These are phyloP conservation scores for Umbelopsis sp. DNA, from an alignment of 371 early-diverging fungal species.

Conservation along the genomic window DNA sequence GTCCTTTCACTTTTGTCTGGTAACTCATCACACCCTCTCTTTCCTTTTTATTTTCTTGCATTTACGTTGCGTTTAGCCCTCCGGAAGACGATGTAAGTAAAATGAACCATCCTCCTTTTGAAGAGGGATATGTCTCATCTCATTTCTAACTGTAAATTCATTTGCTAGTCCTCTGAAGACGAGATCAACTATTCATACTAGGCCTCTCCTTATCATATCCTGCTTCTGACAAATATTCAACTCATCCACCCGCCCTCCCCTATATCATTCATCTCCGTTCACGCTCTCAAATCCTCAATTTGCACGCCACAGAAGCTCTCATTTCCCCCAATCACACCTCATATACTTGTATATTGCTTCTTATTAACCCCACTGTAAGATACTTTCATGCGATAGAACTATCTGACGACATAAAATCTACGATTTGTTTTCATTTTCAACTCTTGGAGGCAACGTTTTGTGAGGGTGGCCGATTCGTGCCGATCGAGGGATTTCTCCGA, in stretches of 20 bases:
- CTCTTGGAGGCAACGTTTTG: no score
- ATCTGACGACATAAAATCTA: not conserved
- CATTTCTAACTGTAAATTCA: not conserved
- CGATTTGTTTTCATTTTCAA: no score
- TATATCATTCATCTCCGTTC: not conserved
- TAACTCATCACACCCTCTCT: no score
- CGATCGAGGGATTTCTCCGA: no score
- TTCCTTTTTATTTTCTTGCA: not conserved
- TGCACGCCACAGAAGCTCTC: not conserved
- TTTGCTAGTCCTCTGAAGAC: conserved; percentile 45
- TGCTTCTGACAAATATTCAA: no score
- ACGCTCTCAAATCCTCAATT: not conserved
- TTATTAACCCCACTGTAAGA: not conserved
- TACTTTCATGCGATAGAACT: conserved; percentile 4
- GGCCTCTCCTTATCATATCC: not conserved
- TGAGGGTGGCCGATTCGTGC: no score
- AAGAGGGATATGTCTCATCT: not conserved
- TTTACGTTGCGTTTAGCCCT: conserved; percentile 23
- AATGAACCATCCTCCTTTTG: not conserved
- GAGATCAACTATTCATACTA: conserved; percentile 34
- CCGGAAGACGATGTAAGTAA: conserved; percentile 45
- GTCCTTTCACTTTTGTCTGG: no score
- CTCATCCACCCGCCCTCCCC: no score
- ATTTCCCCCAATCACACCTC: not conserved
- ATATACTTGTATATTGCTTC: conserved; percentile 10